Conservation (phyloP, 179 eudicot species). For the Beta corolliflora region DNA sequence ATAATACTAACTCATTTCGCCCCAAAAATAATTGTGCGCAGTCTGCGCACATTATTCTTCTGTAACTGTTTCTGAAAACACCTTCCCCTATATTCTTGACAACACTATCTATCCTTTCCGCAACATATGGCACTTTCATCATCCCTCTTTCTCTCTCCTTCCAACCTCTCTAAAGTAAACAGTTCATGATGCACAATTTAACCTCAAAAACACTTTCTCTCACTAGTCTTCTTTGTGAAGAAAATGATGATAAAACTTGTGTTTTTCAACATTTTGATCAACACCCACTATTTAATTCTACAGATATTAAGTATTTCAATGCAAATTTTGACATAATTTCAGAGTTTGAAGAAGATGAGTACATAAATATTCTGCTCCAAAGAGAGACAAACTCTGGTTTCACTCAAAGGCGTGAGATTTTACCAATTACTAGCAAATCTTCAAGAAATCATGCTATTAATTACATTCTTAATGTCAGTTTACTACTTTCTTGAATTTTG, state of each 20-base stretch:
- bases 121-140: too few species aligned
- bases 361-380: slow-evolving; percentile 32
- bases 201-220: slow-evolving; percentile 16
- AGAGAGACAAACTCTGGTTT: slow-evolving; percentile 26
- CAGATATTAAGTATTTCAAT: background rate
- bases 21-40: background rate
- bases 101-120: too few species aligned
- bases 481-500: background rate
- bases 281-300: background rate
- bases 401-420: background rate
- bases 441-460: slow-evolving; percentile 41
- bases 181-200: background rate
- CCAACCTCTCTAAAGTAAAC: background rate
- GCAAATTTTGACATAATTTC: background rate
- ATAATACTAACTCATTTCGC: background rate
- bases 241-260: slow-evolving; percentile 24
- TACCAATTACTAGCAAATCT: slow-evolving; percentile 2
- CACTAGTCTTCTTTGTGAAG: slow-evolving; percentile 26
- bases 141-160: background rate
- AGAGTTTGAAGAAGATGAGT: slow-evolving; percentile 36
- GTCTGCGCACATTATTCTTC: background rate
- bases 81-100: too few species aligned
- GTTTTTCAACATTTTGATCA: slow-evolving; percentile 5
- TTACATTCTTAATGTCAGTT: slow-evolving; percentile 45
- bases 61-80: background rate